Percentiles rank a stretch among this genome's conserved stretches.
phyloP scores from a whole-genome alignment of 306 rosid species.

The Cucumis cinereus region DNA sequence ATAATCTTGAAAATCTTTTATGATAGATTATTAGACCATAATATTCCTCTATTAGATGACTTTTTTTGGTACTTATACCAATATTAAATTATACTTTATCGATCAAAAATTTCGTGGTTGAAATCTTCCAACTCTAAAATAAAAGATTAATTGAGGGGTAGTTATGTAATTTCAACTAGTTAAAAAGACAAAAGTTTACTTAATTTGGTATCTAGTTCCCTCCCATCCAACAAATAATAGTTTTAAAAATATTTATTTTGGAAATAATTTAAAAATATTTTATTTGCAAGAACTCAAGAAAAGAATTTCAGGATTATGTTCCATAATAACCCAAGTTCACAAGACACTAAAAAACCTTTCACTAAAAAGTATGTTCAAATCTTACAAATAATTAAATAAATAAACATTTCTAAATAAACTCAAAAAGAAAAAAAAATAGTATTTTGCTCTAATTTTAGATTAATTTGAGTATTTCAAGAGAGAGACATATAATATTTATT shows the following conservation, averaged over 20 bases:
- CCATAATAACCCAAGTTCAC: not conserved
- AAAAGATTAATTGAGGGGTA: not conserved
- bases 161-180: not conserved
- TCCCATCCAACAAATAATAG: not conserved
- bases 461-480: too few relatives aligned
- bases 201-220: not conserved
- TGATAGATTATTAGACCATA: not conserved
- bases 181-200: not conserved
- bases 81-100: too few relatives aligned
- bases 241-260: not conserved
- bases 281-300: not conserved
- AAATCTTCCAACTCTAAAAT: too few relatives aligned
- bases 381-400: too few relatives aligned
- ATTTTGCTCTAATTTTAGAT: too few relatives aligned
- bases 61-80: not conserved
- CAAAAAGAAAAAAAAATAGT: too few relatives aligned
- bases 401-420: too few relatives aligned
- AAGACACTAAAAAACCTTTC: too few relatives aligned
- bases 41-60: not conserved
- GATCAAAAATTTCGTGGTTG: too few relatives aligned
- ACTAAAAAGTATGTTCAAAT: too few relatives aligned
- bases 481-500: too few relatives aligned
- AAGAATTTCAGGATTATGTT: not conserved
- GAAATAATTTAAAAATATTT: not conserved
- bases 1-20: not conserved